Evolutionary conservation across 257 asterid genomes (phyloP), one percentile per base, ranked within the genome.

Genomic region (Solanum pinnatisectum): DNA sequence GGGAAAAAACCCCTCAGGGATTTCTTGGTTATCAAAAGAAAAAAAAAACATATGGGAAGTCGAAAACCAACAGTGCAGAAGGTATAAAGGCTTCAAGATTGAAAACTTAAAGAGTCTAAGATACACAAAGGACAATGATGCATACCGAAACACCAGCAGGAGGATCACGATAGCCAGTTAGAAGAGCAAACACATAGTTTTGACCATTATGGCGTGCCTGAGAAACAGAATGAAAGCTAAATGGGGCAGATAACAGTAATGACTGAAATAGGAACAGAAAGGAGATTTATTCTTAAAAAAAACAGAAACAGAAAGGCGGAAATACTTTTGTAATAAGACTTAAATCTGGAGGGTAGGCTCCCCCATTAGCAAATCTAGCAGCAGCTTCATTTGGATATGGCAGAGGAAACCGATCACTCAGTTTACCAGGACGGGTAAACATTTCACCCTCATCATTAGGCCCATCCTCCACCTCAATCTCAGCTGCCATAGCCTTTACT

Each of bases 371-470:
- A 91, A 95, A 95, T 92, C 98, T 93, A 90, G 98, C 98, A 16
- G 98, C 98, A 65, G 93, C 92, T 89, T 96, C 98, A 89, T 96
- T 96, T 67, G 94, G 13, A 89, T 96, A 96, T 79, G 98, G 98
- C 94, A 95, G 95, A 67, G 98, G 98, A 89, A 95, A 92, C 87
- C 96, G 98, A 84, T 96, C 98, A 36, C 98, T 96, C 89, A 96
- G 92, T 93, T 95, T 96, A 25, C 98, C 98, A 84, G 98, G 98
- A 84, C 98, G 98, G 37, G 96, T 91, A 87, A 92, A 96, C 98
- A 95, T 95, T 93, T 96, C 98, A 63, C 98, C 98, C 91, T 96
- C 98, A 87, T 96, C 98, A 91, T 96, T 96, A 89, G 98, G 98
- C 32, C 98, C 98, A 89, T 96, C 98, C 89, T 86, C 94, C 15